Evolutionary conservation across 805 yeast genomes (phyloP).

Genomic region (Brettanomyces nanus): DNA sequence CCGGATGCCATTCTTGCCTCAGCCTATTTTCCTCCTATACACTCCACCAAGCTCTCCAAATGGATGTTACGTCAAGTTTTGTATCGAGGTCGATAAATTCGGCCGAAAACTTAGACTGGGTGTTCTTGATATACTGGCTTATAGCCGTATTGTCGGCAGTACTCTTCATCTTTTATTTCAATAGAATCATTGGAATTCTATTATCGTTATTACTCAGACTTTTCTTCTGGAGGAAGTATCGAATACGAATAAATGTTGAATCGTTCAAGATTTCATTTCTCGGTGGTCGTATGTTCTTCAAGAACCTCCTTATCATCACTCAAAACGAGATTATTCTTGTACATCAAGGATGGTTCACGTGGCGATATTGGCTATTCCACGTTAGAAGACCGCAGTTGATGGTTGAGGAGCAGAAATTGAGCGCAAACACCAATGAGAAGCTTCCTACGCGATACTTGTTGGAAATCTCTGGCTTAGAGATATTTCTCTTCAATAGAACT

Average conservation of each 20-base stretch:
- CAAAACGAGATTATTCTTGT: constrained; percentile 64
- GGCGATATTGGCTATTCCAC: constrained; percentile 80
- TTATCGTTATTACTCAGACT: constrained; percentile 44
- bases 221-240: constrained; percentile 55
- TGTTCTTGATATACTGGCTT: constrained; percentile 79
- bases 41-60: constrained; percentile 4
- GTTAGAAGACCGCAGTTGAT: constrained; percentile 33
- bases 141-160: constrained; percentile 54
- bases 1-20: too few species aligned
- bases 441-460: constrained; percentile 52
- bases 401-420: constrained; percentile 14
- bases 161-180: constrained; percentile 66
- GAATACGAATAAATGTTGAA: constrained; percentile 57
- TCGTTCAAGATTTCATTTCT: constrained; percentile 69
- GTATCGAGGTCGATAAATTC: constrained; percentile 21
- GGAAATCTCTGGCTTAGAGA: constrained; percentile 68
- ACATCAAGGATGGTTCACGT: constrained; percentile 66
- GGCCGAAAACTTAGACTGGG: constrained; percentile 40
- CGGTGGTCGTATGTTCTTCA: constrained; percentile 76
- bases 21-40: not conserved
- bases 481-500: constrained; percentile 75
- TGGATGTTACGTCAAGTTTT: constrained; percentile 22
- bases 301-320: constrained; percentile 67
- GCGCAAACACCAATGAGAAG: constrained; percentile 30
- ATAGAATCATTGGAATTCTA: constrained; percentile 57